Base-by-base conservation (phyloP, 805 yeast species). In the Ogataea methylovora region DNA sequence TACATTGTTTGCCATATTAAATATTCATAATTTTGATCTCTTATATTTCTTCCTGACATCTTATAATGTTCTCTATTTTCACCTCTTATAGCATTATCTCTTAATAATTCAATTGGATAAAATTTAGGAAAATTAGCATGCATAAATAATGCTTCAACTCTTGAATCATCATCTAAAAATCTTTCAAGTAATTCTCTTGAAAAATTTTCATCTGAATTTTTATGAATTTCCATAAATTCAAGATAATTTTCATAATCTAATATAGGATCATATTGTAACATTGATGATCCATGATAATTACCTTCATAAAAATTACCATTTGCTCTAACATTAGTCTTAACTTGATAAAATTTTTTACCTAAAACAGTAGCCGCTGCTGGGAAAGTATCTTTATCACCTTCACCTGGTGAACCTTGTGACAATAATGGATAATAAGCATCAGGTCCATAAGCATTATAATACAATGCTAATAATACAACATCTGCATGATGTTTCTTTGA, bases 381-480 rank as follows among this genome's bases (percentile, higher is more conserved):
- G 43, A 73, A 73, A 2, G 79, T 73, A 40, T 73, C 79, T 44
- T 73, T 73, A 44, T 73, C 79, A 24, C 79, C 79, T 51, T 73
- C 77, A 10, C 79, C 79, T 19, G 39, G 35, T 5, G 57, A 53
- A 43, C 76, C 76, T 49, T 69, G 65, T 0, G 72, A 61, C 31
- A 71, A 56, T 14, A 71, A 49, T 18, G 67, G 69, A 40, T 71
- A 71, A 41, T 57, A 71, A 33, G 63, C 52, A 13, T 58, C 51
- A 4, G 76, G 76, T 0, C 77, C 77, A 48, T 67, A 68, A 38
- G 65, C 56, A 43, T 73, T 73, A 46, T 73, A 73, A 48, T 70
- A 73, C 25, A 73, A 55, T 1, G 77, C 65, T 29, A 73, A 54
- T 23, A 72, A 50, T 19, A 73, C 49, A 1, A 75, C 64, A 34